These are phyloP conservation scores for Paramecium tetraurelia DNA, from an alignment of 73 alveolate genomes.

Conservation along the genomic window DNA sequence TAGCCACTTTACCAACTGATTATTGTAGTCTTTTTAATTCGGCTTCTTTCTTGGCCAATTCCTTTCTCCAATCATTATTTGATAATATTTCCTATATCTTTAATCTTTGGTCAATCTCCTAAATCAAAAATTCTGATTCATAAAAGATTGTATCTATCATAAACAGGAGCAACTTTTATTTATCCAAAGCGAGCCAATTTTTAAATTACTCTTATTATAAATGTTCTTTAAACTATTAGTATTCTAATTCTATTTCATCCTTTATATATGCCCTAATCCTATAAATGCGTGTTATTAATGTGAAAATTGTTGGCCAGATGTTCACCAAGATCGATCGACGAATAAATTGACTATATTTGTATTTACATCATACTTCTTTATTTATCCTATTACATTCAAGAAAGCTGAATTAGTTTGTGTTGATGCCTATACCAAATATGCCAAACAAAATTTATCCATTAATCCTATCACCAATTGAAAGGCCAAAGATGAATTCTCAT, in stretches of 20 bases:
- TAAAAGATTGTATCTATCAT: conserved; percentile 17
- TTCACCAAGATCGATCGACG: conserved; percentile 1
- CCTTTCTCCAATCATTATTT: not conserved
- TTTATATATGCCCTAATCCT: conserved; percentile 23
- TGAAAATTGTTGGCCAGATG: conserved; percentile 13
- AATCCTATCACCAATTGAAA: not conserved
- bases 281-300: not conserved
- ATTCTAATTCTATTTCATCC: conserved; percentile 18
- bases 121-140: conserved; percentile 6
- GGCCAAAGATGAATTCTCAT: not conserved
- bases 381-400: conserved; percentile 10
- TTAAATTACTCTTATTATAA: not conserved
- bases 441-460: conserved; percentile 7
- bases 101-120: conserved; percentile 1
- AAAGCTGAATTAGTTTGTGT: conserved; percentile 30
- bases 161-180: not conserved
- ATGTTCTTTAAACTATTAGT: not conserved
- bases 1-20: not conserved
- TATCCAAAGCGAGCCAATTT: not conserved
- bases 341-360: not conserved
- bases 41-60: not conserved
- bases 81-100: not conserved
- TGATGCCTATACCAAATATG: not conserved
- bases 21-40: not conserved
- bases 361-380: not conserved